Base-by-base conservation (phyloP, 345 rosid genomes). In the Sapria himalayana region DNA sequence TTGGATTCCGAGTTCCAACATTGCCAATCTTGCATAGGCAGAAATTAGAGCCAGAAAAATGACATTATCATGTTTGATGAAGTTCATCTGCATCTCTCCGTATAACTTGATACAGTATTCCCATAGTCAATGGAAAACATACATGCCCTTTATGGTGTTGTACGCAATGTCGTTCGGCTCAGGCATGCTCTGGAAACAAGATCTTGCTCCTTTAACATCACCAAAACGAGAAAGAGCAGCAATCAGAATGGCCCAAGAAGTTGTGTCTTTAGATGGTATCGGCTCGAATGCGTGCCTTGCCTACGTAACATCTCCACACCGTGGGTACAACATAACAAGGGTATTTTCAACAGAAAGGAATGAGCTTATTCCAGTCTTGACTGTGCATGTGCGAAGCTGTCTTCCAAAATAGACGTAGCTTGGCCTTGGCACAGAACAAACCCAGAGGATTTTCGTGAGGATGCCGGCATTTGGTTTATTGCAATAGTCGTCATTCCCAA, bases 201-300 rank as follows among this genome's bases (percentile, higher is more conserved):
- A 33, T 8, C 13, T 18, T 4, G 57, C 57, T 16, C 37, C 52
- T 41, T 29, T 29, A 27, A 57, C 20, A 20, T 50, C 48, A 39
- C 48, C 62, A 22, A 11, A 19, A 24, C 44, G 50, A 49, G 61
- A 49, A 35, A 43, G 50, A 29, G 50, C 51, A 4, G 36, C 15
- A 18, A 56, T 56, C 50, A 56, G 23, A 15, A 41, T 15, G 4
- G 61, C 50, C 55, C 61, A 49, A n/a, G 61, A 43, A 43, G 44
- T 44, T 49, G 50, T 27, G 51, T 45, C 18, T 36, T 21, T 57
- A 14, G 32, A 19, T 9, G 52, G 51, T 56, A 57, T 50, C 38
- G 46, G 17, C 22, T 57, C 25, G 46, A 45, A 57, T 15, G 25
- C 39, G 27, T 12, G 21, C 27, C 18, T 25, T 15, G 43, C 52